phyloP scores from a whole-genome alignment of 441 rosid genomes.

The Eutrema salsugineum region DNA sequence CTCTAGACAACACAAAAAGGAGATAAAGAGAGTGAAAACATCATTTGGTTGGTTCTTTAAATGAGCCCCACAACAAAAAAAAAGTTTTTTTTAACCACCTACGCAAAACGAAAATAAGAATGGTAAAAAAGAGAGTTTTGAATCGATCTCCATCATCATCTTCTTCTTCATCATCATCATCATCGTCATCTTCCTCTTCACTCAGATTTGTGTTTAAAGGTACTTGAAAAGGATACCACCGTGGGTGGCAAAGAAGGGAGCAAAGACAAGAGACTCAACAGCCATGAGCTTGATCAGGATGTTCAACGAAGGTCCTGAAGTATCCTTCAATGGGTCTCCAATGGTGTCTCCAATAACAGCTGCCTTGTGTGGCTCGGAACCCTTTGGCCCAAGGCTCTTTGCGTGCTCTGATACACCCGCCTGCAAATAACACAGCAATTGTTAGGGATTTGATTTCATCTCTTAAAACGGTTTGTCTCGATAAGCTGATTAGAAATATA shows the following conservation, averaged over 20 bases:
- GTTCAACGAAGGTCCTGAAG: constrained; percentile 73
- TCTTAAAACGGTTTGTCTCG: not conserved
- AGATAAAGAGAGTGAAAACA: constrained; percentile 5
- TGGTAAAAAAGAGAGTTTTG: constrained; percentile 21
- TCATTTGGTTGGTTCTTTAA: constrained; percentile 24
- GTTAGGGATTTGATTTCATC: not conserved
- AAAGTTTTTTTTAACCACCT: constrained; percentile 23
- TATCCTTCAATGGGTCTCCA: constrained; percentile 74
- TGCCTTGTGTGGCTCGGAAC: constrained; percentile 71
- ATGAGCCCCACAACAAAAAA: constrained; percentile 25
- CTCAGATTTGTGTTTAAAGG: constrained; percentile 24
- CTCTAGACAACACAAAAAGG: constrained; percentile 23
- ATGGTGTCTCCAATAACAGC: constrained; percentile 77
- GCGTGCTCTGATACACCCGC: constrained; percentile 68
- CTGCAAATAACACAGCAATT: constrained; percentile 17
- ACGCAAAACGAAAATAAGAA: constrained; percentile 23
- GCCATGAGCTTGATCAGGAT: constrained; percentile 79
- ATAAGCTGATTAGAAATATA: not conserved
- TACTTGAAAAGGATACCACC: constrained; percentile 63
- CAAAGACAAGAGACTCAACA: constrained; percentile 69
- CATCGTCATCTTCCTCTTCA: constrained; percentile 1
- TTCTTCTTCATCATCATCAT: constrained; percentile 22
- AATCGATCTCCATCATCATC: constrained; percentile 20
- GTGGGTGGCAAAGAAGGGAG: constrained; percentile 73
- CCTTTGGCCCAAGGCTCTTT: constrained; percentile 62